A percentile compares a stretch with the other conserved stretches of the same genome.
Evolutionary conservation across 1,284 basidiomycete genomes (phyloP).

Genomic region (Ustilago nuda): DNA sequence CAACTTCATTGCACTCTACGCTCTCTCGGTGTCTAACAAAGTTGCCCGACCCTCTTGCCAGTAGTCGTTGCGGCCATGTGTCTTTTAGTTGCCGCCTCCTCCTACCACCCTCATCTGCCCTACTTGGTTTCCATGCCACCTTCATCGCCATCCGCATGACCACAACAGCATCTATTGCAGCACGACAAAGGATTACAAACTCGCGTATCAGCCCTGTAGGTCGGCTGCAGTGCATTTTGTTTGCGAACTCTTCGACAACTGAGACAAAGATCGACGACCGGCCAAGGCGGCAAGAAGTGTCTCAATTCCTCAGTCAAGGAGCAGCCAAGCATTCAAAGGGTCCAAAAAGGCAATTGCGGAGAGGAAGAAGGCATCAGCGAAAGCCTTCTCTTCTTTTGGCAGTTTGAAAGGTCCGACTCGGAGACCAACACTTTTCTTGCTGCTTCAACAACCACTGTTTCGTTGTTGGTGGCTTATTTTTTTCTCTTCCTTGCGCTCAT

Average conservation of each 20-base stretch:
- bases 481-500: neutral
- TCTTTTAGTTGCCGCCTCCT: neutral
- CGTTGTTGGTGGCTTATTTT: neutral
- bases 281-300: neutral
- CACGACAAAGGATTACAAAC: neutral
- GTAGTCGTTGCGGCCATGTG: neutral
- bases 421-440: neutral
- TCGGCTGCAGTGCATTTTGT: slow-evolving; percentile 16
- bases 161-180: slow-evolving; percentile 1
- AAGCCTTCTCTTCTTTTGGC: neutral
- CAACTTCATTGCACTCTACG: neutral
- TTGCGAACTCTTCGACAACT: neutral
- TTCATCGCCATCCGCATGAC: neutral
- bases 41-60: neutral
- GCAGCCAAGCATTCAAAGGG: neutral
- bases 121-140: neutral
- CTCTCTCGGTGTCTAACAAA: neutral
- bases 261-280: slow-evolving; percentile 7
- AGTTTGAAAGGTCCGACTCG: slow-evolving; percentile 15
- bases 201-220: slow-evolving; percentile 8
- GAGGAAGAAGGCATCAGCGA: neutral
- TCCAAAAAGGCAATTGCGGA: neutral
- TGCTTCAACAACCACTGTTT: neutral
- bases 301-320: neutral
- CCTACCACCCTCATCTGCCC: neutral